Evolutionary conservation across 2,329 filamentous ascomycete species (phyloP), one percentile per base, ranked within the genome.

Genomic region (Calonectria ilicicola): DNA sequence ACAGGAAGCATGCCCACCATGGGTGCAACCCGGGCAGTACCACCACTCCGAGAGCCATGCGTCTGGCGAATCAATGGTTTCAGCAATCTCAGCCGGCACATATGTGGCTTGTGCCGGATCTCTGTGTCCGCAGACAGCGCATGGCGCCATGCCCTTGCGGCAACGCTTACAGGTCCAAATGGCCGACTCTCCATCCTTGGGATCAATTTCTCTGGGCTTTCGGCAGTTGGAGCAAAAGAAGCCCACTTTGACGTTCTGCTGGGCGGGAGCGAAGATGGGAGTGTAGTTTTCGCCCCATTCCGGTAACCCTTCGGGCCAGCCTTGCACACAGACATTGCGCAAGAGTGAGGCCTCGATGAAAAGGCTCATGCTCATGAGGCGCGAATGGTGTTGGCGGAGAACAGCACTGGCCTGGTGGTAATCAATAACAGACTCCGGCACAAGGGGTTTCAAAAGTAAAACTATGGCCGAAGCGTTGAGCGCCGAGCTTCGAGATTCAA

Each of bases 141-240:
- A 93, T 0, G 89, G 87, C 0, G 86, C 89, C 83, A 91, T 89
- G 51, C 85, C 81, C 7, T 83, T 81, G 2, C 82, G 82, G 76
- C 91, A 93, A 3, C 89, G 87, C 49, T 91, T 87, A 77, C 91
- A 93, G 19, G 83, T 86, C 87, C 89, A 91, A n/a, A 92, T 84
- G 0, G 86, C 86, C 72, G 79, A 84, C 51, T 84, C 80, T 7
- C 87, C 81, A 2, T 83, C 74, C 0, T 86, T 84, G 1, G 87
- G 87, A 42, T 89, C 87, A 5, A 89, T 81, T 62, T 91, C 89
- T 17, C 89, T 84, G 0, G 91, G 89, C 74, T 90, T 91, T 44
- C 87, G 85, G 74, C 91, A 93, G 0, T 83, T 83, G 0, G 89
- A 84, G 75, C 91, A 93, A 17, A 88, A 83, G 73, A 90, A 89